phyloP scores from a whole-genome alignment of 495 filamentous ascomycete species.

The Aspergillus sclerotiicarbonarius region DNA sequence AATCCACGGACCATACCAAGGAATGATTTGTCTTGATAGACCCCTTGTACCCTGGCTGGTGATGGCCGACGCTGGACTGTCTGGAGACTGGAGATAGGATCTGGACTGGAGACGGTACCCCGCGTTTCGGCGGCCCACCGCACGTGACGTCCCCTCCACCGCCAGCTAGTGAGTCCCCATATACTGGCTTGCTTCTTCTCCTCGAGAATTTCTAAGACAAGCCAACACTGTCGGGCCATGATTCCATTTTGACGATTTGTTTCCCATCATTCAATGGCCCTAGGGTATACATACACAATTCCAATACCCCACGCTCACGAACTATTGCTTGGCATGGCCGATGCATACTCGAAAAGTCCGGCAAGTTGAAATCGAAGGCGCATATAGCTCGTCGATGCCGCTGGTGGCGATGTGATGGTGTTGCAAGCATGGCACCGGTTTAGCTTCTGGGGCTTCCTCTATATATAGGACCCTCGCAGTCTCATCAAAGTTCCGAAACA shows the following conservation, averaged over 20 bases:
- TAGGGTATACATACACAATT: too few relatives aligned
- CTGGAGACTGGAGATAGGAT: background rate
- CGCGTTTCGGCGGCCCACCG: conserved; percentile 2
- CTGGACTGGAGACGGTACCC: background rate
- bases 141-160: conserved; percentile 3
- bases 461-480: background rate
- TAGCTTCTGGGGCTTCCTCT: background rate
- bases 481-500: background rate
- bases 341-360: background rate
- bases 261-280: too few relatives aligned
- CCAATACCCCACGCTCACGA: too few relatives aligned
- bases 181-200: background rate
- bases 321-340: too few relatives aligned
- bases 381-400: background rate
- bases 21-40: background rate
- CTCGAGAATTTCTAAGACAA: too few relatives aligned
- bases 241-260: too few relatives aligned
- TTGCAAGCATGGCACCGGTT: background rate
- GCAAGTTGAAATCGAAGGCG: background rate
- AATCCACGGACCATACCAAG: background rate
- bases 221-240: too few relatives aligned
- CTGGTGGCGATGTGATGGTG: background rate
- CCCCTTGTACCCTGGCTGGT: background rate
- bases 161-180: background rate
- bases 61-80: background rate